These are phyloP conservation scores for Pezicula neosporulosa DNA, from an alignment of 2,329 filamentous ascomycete genomes.

Conservation along the genomic window DNA sequence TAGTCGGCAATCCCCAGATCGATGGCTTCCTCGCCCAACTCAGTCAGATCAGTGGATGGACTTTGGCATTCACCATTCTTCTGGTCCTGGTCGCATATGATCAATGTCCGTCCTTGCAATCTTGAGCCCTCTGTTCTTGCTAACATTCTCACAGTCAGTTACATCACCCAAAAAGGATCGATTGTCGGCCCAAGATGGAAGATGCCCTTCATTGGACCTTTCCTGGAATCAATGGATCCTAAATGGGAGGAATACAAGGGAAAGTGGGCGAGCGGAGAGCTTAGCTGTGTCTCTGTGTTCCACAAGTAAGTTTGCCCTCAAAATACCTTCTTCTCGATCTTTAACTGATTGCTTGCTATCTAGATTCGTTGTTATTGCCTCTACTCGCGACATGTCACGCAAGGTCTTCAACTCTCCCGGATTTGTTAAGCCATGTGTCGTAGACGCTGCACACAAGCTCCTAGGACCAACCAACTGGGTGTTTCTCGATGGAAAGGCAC, in stretches of 20 bases:
- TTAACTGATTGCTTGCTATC: not conserved
- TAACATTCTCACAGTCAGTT: slow-evolving; percentile 55
- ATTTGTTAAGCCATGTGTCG: slow-evolving; percentile 94
- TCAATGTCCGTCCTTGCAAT: slow-evolving; percentile 63
- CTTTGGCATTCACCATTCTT: slow-evolving; percentile 67
- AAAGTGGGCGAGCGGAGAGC: slow-evolving; percentile 86
- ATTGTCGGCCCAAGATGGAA: slow-evolving; percentile 76
- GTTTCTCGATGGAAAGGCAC: slow-evolving; percentile 90
- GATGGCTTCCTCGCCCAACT: slow-evolving; percentile 18
- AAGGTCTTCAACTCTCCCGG: slow-evolving; percentile 94
- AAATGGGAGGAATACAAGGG: slow-evolving; percentile 87
- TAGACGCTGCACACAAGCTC: slow-evolving; percentile 91
- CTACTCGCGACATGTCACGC: slow-evolving; percentile 88
- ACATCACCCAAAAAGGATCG: slow-evolving; percentile 69
- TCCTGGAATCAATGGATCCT: slow-evolving; percentile 86
- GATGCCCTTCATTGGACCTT: slow-evolving; percentile 89
- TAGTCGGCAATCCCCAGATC: slow-evolving; percentile 21
- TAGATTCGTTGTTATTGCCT: slow-evolving; percentile 96
- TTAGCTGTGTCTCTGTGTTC: slow-evolving; percentile 98
- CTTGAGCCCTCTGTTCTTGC: not conserved
- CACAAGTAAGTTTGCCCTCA: slow-evolving; percentile 72
- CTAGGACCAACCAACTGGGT: slow-evolving; percentile 93
- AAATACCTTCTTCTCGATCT: not conserved
- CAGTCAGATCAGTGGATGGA: slow-evolving; percentile 48
- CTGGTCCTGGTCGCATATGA: slow-evolving; percentile 77